Base-by-base conservation (phyloP, 2,329 filamentous ascomycete species). In the Fusarium compactum region DNA sequence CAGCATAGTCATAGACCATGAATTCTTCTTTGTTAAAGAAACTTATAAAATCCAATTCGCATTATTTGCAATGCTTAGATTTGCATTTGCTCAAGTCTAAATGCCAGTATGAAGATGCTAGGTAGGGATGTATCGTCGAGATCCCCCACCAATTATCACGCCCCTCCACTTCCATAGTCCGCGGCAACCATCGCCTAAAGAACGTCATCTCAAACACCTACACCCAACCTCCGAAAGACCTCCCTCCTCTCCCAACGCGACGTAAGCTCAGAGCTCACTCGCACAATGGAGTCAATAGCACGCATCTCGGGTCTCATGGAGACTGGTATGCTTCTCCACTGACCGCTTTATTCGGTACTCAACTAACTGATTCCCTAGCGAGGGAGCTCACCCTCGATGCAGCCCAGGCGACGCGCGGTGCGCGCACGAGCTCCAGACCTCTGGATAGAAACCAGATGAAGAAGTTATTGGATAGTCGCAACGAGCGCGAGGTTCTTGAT, bases 371-470 rank as follows among this genome's bases (percentile, higher is more conserved):
- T 66, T 54, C 56, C 41, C 46, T 83, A 97, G 96, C 96, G 79
- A 92, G 96, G 82, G 96, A 98, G 83, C 91, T 99, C 78, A 99
- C 96, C 61, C 90, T 99, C 82, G 96, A 99, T 87, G 96, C 96
- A 73, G 95, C 96, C 76, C 93, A 95, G 81, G 93, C 94, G 75
- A 94, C 95, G 74, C 89, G 93, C 77, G 87, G 84, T 78, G 85
- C 86, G 65, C 85, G 89, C 65, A 85, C 86, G 73, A 85, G 89
- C 38, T 85, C 88, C 25, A 89, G 89, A 57, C 88, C 90, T 47
- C 83, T 96, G 70, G 91, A 95, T 65, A 87, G 90, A n/a, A 85
- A 88, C 63, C 94, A 98, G 82, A 91, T 98, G 78, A 97, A 97
- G 85, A 97, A 95, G 83, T 88, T 98, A 20, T 87, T 99, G 70